phyloP scores from a whole-genome alignment of 1,139 yeast genomes.

The Magnusiomyces fungicola region DNA sequence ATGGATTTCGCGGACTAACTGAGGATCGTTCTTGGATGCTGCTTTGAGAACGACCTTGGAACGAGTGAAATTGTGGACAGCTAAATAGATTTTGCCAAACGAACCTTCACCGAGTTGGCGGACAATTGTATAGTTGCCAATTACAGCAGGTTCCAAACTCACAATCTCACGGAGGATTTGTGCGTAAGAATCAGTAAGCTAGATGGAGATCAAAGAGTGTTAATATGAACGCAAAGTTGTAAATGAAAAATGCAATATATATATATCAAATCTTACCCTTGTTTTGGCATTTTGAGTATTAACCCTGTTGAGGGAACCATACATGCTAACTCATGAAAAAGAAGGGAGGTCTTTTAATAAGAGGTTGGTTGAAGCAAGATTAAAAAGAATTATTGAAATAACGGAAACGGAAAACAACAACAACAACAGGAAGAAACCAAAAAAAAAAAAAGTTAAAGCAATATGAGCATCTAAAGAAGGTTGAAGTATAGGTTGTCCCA shows the following conservation, averaged over 20 bases:
- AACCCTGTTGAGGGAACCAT: conserved; percentile 25
- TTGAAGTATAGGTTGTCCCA: no score
- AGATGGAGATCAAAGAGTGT: no score
- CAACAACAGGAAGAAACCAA: no score
- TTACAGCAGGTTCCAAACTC: conserved; percentile 46
- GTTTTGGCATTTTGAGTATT: conserved; percentile 31
- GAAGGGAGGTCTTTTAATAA: no score
- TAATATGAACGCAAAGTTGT: no score
- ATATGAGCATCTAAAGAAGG: no score
- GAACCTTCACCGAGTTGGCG: conserved; percentile 78
- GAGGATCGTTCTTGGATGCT: conserved; percentile 76
- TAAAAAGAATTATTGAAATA: no score
- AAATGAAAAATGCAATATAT: no score
- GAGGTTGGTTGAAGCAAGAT: no score
- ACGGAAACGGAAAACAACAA: no score
- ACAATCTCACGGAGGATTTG: conserved; percentile 52
- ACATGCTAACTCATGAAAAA: conserved; percentile 20
- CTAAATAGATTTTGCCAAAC: conserved; percentile 86
- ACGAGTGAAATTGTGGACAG: conserved; percentile 64
- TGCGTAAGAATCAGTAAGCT: conserved; percentile 58
- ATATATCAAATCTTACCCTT: conserved; percentile 20
- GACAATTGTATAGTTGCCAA: conserved; percentile 70
- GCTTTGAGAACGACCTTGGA: conserved; percentile 76
- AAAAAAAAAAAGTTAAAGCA: no score
- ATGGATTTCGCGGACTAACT: conserved; percentile 85